These are phyloP conservation scores for Plasmodium gallinaceum DNA, from an alignment of 169 alveolate genomes.

Conservation along the genomic window DNA sequence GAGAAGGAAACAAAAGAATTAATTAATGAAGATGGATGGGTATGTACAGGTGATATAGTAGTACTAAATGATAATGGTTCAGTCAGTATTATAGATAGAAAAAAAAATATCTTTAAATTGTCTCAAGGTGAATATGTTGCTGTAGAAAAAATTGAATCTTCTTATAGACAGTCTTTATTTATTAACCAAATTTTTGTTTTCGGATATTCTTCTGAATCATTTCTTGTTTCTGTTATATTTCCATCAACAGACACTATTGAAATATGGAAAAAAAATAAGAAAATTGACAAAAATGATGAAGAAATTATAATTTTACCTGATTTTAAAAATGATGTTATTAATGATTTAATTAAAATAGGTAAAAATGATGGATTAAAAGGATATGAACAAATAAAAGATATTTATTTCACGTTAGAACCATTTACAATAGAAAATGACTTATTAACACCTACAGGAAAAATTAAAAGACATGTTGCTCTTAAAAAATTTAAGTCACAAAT, in stretches of 20 bases:
- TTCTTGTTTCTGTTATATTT: slow-evolving; percentile 74
- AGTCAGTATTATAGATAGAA: slow-evolving; percentile 94
- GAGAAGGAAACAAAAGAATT: slow-evolving; percentile 90
- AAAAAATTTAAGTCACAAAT: slow-evolving; percentile 79
- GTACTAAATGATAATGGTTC: slow-evolving; percentile 89
- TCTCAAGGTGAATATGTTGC: slow-evolving; percentile 97
- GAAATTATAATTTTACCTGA: slow-evolving; percentile 48
- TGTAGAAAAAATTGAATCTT: slow-evolving; percentile 93
- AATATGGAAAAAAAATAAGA: slow-evolving; percentile 73
- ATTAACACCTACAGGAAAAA: slow-evolving; percentile 87
- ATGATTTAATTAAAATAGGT: slow-evolving; percentile 77
- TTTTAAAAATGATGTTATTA: slow-evolving; percentile 77
- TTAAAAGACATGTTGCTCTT: slow-evolving; percentile 82
- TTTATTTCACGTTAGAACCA: slow-evolving; percentile 80
- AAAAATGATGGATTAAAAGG: slow-evolving; percentile 81
- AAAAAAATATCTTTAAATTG: slow-evolving; percentile 95
- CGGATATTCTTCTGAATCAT: slow-evolving; percentile 81
- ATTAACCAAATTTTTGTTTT: slow-evolving; percentile 85
- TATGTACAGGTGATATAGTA: slow-evolving; percentile 95
- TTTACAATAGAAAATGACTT: slow-evolving; percentile 86
- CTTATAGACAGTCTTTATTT: slow-evolving; percentile 76
- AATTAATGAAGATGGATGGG: slow-evolving; percentile 93
- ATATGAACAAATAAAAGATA: slow-evolving; percentile 85
- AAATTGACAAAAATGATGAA: slow-evolving; percentile 41
- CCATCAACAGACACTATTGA: slow-evolving; percentile 80